phyloP scores from a whole-genome alignment of 345 rosid genomes.

The Pistacia integerrima region DNA sequence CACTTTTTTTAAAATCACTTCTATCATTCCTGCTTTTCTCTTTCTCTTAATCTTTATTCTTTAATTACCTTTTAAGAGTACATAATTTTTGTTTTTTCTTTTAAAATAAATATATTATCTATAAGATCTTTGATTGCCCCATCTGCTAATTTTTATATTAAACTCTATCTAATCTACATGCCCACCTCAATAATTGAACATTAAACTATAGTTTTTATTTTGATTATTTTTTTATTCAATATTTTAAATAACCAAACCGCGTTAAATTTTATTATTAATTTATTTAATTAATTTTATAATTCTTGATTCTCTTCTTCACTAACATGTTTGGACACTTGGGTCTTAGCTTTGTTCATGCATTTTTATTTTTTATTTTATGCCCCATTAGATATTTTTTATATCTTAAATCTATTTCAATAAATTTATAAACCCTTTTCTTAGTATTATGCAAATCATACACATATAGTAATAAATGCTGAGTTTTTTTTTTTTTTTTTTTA shows the following conservation, averaged over 20 bases:
- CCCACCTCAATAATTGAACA: background rate
- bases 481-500: no score
- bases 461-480: no score
- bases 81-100: no score
- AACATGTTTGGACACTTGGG: slow-evolving; percentile 7
- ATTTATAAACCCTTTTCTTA: no score
- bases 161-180: background rate
- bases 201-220: background rate
- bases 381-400: no score
- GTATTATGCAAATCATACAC: no score
- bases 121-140: background rate
- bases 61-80: background rate
- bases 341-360: background rate
- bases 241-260: background rate
- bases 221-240: no score
- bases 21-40: background rate
- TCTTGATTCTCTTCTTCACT: slow-evolving; percentile 1
- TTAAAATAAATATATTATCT: background rate
- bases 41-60: no score
- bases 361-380: no score
- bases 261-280: no score
- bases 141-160: background rate
- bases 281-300: background rate
- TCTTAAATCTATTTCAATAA: no score
- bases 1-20: background rate